Evolutionary conservation across 352 stramenopile genomes (phyloP).

Genomic region (Pythium phragmitis): DNA sequence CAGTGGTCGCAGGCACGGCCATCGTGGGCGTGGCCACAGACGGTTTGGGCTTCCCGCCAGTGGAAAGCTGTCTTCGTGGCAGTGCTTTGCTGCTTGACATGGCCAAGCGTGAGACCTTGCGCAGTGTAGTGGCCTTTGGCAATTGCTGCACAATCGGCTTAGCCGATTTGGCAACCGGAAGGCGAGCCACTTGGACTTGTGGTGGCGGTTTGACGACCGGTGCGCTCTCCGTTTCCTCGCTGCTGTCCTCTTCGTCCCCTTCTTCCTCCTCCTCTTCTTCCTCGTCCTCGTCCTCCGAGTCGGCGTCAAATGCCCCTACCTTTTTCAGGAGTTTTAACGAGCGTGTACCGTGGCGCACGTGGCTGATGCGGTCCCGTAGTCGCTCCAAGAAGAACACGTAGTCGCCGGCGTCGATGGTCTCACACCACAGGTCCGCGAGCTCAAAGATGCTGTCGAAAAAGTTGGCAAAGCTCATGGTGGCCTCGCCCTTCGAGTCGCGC

Average conservation of each 20-base stretch:
- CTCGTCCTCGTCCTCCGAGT: constrained; percentile 34
- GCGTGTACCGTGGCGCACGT: constrained; percentile 29
- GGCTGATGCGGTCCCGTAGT: constrained; percentile 41
- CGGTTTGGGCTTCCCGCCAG: neutral
- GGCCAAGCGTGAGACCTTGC: constrained; percentile 9
- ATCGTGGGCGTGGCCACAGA: neutral
- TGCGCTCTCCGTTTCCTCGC: neutral
- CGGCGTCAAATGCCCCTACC: constrained; percentile 48
- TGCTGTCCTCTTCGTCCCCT: constrained; percentile 1
- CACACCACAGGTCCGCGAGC: constrained; percentile 70
- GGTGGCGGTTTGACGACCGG: neutral
- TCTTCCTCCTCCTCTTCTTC: constrained; percentile 35
- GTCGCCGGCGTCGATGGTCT: constrained; percentile 64
- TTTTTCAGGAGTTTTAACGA: constrained; percentile 46
- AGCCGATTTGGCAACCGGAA: constrained; percentile 23
- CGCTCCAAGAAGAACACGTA: constrained; percentile 57
- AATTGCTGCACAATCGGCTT: constrained; percentile 2
- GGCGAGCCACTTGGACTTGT: neutral
- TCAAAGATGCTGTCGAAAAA: constrained; percentile 82
- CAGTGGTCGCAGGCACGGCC: neutral
- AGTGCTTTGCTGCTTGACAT: constrained; percentile 15
- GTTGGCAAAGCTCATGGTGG: constrained; percentile 55
- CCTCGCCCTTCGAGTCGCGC: constrained; percentile 55
- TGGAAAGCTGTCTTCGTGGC: neutral
- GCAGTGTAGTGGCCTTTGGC: neutral